A percentile compares a stretch with the other conserved stretches of the same genome.
Conservation (phyloP, 2,329 filamentous ascomycete genomes). For the Pseudocercospora musae region DNA sequence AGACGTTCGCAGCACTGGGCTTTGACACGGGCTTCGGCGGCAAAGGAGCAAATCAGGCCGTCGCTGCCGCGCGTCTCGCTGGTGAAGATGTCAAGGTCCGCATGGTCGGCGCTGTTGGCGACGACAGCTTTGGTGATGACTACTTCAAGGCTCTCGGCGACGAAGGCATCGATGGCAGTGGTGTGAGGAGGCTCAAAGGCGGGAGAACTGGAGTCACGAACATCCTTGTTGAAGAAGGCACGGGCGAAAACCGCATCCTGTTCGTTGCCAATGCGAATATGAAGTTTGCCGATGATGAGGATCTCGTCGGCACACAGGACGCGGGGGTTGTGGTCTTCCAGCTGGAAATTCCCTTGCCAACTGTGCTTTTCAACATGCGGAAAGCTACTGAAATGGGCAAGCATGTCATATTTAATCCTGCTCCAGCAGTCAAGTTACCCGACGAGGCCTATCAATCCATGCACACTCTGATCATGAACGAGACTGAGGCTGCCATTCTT, state of each 20-base stretch:
- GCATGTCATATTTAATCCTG: conserved; percentile 77
- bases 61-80: conserved; percentile 42
- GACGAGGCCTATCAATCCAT: conserved; percentile 63
- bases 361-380: conserved; percentile 37
- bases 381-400: conserved; percentile 29
- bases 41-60: conserved; percentile 94
- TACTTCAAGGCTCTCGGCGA: conserved; percentile 42
- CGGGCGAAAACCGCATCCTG: conserved; percentile 50
- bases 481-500: conserved; percentile 79
- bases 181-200: conserved; percentile 40
- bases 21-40: conserved; percentile 82
- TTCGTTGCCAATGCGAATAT: conserved; percentile 49
- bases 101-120: conserved; percentile 51
- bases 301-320: conserved; percentile 11
- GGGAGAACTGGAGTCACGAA: conserved; percentile 49
- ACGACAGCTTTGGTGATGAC: conserved; percentile 42
- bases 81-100: conserved; percentile 40
- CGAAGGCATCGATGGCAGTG: conserved; percentile 43
- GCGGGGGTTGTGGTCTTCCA: conserved; percentile 46
- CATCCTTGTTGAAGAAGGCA: conserved; percentile 48
- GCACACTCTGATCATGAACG: conserved; percentile 81
- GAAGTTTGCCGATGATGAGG: conserved; percentile 32
- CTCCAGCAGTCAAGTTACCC: conserved; percentile 66
- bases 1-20: conserved; percentile 76
- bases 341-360: conserved; percentile 44